Conservation (phyloP, 176 grass and related monocot genomes). For the Eragrostis nindensis region DNA sequence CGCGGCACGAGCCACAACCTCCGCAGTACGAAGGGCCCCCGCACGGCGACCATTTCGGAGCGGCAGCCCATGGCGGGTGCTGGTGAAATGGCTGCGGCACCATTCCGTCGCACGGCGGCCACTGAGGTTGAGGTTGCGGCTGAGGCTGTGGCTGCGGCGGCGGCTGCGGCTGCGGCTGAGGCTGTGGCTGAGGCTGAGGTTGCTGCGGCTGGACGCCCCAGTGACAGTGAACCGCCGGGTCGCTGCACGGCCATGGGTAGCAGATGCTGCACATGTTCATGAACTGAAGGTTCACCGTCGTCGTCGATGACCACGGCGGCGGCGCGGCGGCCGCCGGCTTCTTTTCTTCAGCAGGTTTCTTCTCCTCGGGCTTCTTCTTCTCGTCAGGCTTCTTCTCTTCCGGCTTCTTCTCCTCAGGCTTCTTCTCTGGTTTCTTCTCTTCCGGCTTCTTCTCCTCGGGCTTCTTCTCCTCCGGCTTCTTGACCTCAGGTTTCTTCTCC, state of each 20-base stretch:
- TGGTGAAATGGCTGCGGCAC: not conserved
- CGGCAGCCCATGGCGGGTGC: not conserved
- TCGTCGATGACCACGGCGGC: conserved; percentile 5
- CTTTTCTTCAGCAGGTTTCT: not conserved
- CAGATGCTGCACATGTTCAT: conserved; percentile 37
- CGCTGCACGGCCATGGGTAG: conserved; percentile 62
- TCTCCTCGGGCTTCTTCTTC: conserved; percentile 3
- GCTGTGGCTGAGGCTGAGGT: not conserved
- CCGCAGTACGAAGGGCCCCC: conserved; percentile 42
- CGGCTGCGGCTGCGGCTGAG: too few species aligned
- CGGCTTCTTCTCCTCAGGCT: not conserved
- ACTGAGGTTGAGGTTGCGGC: conserved; percentile 1
- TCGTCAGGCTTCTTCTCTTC: not conserved
- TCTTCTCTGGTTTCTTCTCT: not conserved
- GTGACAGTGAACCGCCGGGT: conserved; percentile 24
- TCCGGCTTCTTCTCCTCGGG: not conserved
- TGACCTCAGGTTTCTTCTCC: not conserved
- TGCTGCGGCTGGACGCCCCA: conserved; percentile 5
- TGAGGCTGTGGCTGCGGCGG: too few species aligned
- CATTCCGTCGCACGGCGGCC: conserved; percentile 9
- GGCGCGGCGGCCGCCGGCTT: not conserved
- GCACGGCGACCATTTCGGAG: conserved; percentile 36
- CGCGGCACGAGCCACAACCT: conserved; percentile 46
- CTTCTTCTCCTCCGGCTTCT: not conserved
- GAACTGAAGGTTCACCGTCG: conserved; percentile 51